These are phyloP conservation scores for Tylopilus sp. DNA, from an alignment of 1,284 basidiomycete species.

Conservation along the genomic window DNA sequence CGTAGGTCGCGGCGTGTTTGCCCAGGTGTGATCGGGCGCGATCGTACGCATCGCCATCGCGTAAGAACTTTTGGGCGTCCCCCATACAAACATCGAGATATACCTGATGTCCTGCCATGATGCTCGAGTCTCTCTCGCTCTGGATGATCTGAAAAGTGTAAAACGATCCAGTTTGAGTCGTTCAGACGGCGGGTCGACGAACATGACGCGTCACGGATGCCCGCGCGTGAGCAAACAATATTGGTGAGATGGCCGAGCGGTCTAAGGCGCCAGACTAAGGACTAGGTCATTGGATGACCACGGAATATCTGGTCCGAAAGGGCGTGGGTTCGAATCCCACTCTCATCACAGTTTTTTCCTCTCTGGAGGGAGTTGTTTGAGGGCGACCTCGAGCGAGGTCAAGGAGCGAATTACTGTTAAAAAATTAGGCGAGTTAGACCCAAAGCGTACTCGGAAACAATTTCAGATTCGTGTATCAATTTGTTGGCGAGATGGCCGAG, in stretches of 20 bases:
- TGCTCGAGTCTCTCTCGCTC: neutral
- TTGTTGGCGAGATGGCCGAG: slow-evolving; percentile 29
- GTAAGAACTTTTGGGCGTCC: slow-evolving; percentile 19
- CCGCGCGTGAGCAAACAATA: neutral
- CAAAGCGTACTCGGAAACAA: no score
- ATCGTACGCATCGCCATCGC: slow-evolving; percentile 30
- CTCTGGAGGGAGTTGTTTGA: neutral
- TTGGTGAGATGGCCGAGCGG: slow-evolving; percentile 39
- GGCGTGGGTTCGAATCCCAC: slow-evolving; percentile 73
- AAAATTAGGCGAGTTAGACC: no score
- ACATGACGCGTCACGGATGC: neutral
- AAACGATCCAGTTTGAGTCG: neutral
- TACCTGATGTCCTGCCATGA: slow-evolving; percentile 16
- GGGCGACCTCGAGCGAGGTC: no score
- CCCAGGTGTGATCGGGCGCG: slow-evolving; percentile 35
- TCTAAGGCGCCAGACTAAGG: slow-evolving; percentile 71
- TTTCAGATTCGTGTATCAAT: no score
- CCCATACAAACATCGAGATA: slow-evolving; percentile 44
- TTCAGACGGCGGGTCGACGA: neutral
- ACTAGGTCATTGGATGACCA: slow-evolving; percentile 36
- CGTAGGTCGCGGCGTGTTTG: slow-evolving; percentile 40
- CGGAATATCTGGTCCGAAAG: slow-evolving; percentile 49
- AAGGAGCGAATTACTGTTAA: no score
- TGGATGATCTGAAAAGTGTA: neutral
- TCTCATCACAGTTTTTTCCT: slow-evolving; percentile 37